phyloP scores from a whole-genome alignment of 768 basidiomycete species.

The Lenzites betulinus region DNA sequence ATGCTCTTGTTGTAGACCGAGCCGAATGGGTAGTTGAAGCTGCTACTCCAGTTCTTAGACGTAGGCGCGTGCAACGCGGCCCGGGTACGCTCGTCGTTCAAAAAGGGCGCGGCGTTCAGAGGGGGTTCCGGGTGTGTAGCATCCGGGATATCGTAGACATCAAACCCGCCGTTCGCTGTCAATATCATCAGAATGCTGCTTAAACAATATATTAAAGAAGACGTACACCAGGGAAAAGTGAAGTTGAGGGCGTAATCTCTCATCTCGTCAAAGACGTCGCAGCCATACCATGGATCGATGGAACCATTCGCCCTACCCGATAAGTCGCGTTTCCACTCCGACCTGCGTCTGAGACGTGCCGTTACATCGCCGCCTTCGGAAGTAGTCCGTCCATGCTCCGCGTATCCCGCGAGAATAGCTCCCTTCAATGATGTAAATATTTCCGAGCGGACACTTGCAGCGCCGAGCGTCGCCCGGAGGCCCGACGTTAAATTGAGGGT shows the following conservation, averaged over 20 bases:
- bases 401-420: constrained; percentile 6
- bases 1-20: constrained; percentile 23
- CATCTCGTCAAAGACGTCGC: constrained; percentile 62
- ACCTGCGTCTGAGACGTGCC: constrained; percentile 19
- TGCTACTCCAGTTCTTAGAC: constrained; percentile 47
- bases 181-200: not conserved
- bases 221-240: constrained; percentile 56
- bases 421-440: constrained; percentile 5
- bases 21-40: constrained; percentile 40
- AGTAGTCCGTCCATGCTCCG: not conserved
- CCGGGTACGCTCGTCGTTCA: constrained; percentile 50
- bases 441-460: not conserved
- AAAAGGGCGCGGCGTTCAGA: constrained; percentile 54
- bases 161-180: constrained; percentile 14
- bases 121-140: constrained; percentile 45
- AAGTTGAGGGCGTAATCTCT: constrained; percentile 72
- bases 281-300: constrained; percentile 41
- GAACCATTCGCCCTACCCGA: constrained; percentile 53
- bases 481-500: constrained; percentile 18
- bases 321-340: constrained; percentile 52
- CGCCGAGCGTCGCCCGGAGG: not conserved
- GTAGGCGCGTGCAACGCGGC: constrained; percentile 70
- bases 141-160: constrained; percentile 25
- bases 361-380: not conserved
- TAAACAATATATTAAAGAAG: not conserved